Evolutionary conservation across 139 green algal species (phyloP).

Genomic region (Coccomyxa sp.): DNA sequence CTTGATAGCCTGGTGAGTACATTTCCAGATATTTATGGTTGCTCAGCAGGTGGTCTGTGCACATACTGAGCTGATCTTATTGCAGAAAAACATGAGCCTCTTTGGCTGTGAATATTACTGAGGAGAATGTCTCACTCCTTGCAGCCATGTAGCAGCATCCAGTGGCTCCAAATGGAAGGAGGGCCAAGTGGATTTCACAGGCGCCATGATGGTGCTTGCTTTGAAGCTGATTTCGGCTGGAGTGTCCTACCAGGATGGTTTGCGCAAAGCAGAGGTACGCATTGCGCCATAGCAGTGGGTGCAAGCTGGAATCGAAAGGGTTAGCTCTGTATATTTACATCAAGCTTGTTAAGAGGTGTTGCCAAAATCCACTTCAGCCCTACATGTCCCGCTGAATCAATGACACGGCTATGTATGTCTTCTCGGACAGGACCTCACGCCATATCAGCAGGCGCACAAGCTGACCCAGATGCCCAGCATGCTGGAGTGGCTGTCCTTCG

Average conservation of each 20-base stretch:
- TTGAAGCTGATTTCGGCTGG: constrained; percentile 79
- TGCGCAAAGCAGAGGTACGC: constrained; percentile 17
- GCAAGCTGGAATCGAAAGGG: too few species aligned
- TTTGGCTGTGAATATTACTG: background rate
- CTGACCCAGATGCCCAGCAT: constrained; percentile 42
- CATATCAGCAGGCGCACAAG: constrained; percentile 21
- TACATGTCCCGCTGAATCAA: background rate
- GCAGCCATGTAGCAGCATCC: constrained; percentile 68
- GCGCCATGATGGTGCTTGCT: constrained; percentile 76
- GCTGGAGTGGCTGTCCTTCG: constrained; percentile 69
- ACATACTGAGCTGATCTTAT: background rate
- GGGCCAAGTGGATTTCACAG: constrained; percentile 74
- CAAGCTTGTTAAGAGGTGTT: too few species aligned
- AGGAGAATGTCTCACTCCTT: background rate
- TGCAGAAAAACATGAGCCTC: background rate
- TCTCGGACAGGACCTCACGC: constrained; percentile 7
- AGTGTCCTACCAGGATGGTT: constrained; percentile 42
- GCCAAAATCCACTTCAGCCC: background rate
- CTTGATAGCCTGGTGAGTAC: constrained; percentile 48
- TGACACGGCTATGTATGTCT: background rate
- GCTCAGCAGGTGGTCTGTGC: too few species aligned
- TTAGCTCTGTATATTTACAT: too few species aligned
- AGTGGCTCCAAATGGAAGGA: constrained; percentile 72
- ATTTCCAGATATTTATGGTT: background rate
- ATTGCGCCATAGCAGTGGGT: background rate